Evolutionary conservation across 768 basidiomycete genomes (phyloP), one percentile per base, ranked within the genome.

Genomic region (Mycena venus): DNA sequence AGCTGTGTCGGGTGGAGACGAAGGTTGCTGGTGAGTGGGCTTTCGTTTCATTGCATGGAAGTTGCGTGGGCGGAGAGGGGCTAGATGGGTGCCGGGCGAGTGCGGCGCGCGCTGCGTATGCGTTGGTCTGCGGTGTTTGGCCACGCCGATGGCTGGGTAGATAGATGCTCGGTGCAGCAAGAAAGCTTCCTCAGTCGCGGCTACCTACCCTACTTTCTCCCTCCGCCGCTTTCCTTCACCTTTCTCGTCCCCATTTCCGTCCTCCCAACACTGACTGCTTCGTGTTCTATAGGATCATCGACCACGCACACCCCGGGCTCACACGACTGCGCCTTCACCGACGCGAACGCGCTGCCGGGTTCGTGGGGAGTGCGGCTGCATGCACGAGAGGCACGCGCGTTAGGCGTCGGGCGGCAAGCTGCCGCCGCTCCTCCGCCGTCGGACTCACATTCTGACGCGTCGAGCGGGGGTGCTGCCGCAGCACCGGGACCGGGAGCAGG

Each of bases 281-380:
- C n/a, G n/a, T n/a, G n/a, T n/a, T n/a, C n/a, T n/a, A 51, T 12
- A 56, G 44, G 70, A 32, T 14, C 47, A 49, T 21, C 11, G 29
- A 36, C 53, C 9, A 9, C 44, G 4, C 65, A 75, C 40, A 42
- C 53, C n/a, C 47, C 56, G 19, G 75, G 75, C 61, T 6, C 68
- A 34, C n/a, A 71, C 64, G 75, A 71, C 59, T 77, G 75, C 72
- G 53, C 72, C 31, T 77, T 51, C 56, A 77, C 75, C 19, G 72
- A 77, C 65, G 65, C 72, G 60, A 66, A 77, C 61, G 25, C 29
- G 64, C 34, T 77, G n/a, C 75, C 75, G 4, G 65, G 34, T 0
- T n/a, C 72, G 64, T 77, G 75, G 75, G 75, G 75, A 10, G 27
- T 68, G 36, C 19, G 34, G 32, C 53, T 77, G 72, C 75, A 77